Conservation (phyloP, 495 filamentous ascomycete species). For the Terfezia boudieri region DNA sequence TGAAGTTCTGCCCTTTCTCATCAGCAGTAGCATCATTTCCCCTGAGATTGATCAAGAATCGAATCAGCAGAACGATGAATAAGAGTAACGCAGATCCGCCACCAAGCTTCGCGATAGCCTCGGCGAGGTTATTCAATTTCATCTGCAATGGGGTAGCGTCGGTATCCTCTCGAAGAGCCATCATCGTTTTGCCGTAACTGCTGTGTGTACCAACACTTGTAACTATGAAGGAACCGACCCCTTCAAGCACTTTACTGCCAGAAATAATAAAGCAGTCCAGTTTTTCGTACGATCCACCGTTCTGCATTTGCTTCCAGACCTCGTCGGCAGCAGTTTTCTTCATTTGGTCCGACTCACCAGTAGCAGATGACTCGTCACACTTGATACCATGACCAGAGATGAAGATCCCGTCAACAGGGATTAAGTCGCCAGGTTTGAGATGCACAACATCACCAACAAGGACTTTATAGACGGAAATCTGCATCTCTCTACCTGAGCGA, state of each 20-base stretch:
- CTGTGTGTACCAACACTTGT: slow-evolving; percentile 53
- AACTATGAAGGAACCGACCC: slow-evolving; percentile 57
- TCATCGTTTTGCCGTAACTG: slow-evolving; percentile 58
- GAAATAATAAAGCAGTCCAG: slow-evolving; percentile 68
- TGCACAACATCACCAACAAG: slow-evolving; percentile 67
- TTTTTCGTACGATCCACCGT: slow-evolving; percentile 27
- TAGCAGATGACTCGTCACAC: slow-evolving; percentile 59
- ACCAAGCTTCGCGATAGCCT: slow-evolving; percentile 59
- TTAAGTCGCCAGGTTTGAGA: slow-evolving; percentile 70
- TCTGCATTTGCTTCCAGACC: slow-evolving; percentile 39
- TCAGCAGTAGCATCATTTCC: slow-evolving; percentile 24
- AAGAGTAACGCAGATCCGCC: slow-evolving; percentile 44
- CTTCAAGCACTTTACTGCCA: slow-evolving; percentile 57
- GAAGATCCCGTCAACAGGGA: slow-evolving; percentile 61
- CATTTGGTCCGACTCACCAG: slow-evolving; percentile 50
- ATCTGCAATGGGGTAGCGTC: slow-evolving; percentile 59
- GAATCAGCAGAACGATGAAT: slow-evolving; percentile 55
- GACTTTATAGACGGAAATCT: slow-evolving; percentile 62
- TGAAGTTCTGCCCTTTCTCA: slow-evolving; percentile 49
- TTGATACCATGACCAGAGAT: slow-evolving; percentile 50
- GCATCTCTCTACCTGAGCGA: slow-evolving; percentile 49
- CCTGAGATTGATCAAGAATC: slow-evolving; percentile 44
- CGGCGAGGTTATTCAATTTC: slow-evolving; percentile 52
- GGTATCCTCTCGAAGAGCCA: slow-evolving; percentile 54
- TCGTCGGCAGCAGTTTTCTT: slow-evolving; percentile 39